These are phyloP conservation scores for Candida insectorum DNA, from an alignment of 805 yeast species.

Conservation along the genomic window DNA sequence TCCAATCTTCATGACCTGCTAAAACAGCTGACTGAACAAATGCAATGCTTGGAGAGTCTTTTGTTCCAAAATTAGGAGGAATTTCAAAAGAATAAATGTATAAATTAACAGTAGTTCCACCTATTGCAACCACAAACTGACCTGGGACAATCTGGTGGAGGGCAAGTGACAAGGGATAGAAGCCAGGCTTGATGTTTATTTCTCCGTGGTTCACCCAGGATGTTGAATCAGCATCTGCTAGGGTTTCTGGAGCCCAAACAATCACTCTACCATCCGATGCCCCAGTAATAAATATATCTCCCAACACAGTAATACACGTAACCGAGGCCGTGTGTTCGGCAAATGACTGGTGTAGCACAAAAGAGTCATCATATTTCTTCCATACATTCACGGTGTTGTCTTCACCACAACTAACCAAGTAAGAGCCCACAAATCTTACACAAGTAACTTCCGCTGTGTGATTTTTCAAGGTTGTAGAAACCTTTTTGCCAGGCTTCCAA, in stretches of 20 bases:
- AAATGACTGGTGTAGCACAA: constrained; percentile 27
- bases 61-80: background rate
- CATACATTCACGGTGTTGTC: constrained; percentile 64
- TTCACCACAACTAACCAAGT: constrained; percentile 61
- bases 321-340: constrained; percentile 49
- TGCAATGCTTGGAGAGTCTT: background rate
- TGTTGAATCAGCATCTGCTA: constrained; percentile 26
- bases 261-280: constrained; percentile 58
- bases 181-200: constrained; percentile 36
- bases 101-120: constrained; percentile 61
- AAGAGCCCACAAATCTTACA: constrained; percentile 49
- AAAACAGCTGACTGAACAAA: constrained; percentile 48
- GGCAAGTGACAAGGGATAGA: constrained; percentile 37
- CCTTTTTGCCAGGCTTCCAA: constrained; percentile 63
- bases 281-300: constrained; percentile 52
- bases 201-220: background rate
- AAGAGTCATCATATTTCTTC: constrained; percentile 31
- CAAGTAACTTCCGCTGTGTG: constrained; percentile 65
- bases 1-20: constrained; percentile 97
- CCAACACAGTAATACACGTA: constrained; percentile 46
- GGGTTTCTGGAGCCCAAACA: constrained; percentile 41
- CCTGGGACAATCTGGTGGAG: constrained; percentile 26
- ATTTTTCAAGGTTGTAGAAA: constrained; percentile 52
- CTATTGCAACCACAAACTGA: constrained; percentile 56
- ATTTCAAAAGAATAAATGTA: constrained; percentile 53